phyloP scores from a whole-genome alignment of 257 asterid genomes.

The Capsicum pubescens region DNA sequence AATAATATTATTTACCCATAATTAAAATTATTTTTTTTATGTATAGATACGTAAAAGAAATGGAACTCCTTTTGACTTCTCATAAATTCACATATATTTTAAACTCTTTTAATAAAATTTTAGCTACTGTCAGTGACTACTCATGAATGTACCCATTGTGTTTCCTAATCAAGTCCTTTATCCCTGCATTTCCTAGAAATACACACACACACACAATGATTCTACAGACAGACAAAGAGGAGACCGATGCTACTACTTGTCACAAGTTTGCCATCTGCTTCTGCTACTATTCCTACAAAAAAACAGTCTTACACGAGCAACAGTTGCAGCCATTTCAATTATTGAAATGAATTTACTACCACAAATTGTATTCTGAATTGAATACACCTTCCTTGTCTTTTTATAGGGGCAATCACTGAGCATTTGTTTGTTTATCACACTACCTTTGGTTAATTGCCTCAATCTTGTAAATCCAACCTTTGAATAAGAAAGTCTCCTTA shows the following conservation, averaged over 20 bases:
- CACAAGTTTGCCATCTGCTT: conserved; percentile 3
- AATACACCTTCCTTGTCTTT: background rate
- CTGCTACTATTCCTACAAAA: background rate
- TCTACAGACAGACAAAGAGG: background rate
- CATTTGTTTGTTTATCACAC: conserved; percentile 37
- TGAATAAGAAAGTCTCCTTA: too few species aligned
- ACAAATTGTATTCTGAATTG: background rate
- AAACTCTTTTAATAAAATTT: too few species aligned
- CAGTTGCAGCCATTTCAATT: conserved; percentile 7
- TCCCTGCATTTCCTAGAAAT: conserved; percentile 11
- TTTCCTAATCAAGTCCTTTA: background rate
- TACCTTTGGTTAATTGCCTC: conserved; percentile 48
- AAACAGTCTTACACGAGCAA: background rate
- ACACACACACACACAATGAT: background rate
- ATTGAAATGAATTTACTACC: background rate
- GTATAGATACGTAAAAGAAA: too few species aligned
- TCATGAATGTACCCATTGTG: background rate
- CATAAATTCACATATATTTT: too few species aligned
- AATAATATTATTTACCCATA: too few species aligned
- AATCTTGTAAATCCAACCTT: conserved; percentile 39
- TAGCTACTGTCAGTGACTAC: too few species aligned
- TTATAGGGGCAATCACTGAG: background rate
- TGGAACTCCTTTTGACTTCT: too few species aligned
- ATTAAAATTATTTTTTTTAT: too few species aligned
- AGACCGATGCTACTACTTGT: background rate